phyloP scores from a whole-genome alignment of 805 yeast species.

The Yarrowia yakushimensis region DNA sequence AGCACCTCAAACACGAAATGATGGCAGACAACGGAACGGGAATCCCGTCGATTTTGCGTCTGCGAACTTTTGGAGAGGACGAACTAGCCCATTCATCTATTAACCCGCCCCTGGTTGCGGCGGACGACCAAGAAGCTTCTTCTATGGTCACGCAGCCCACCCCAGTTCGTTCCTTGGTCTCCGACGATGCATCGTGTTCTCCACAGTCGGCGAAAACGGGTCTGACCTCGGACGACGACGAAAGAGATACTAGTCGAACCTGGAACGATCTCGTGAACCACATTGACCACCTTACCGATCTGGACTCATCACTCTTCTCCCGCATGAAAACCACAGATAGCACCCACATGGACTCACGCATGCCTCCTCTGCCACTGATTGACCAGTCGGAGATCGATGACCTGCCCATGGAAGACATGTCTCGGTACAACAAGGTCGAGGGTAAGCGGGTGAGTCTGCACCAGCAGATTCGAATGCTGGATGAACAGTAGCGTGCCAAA shows the following conservation, averaged over 20 bases:
- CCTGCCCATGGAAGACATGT: slow-evolving; percentile 23
- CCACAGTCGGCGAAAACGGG: slow-evolving; percentile 12
- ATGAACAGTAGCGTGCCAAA: slow-evolving; percentile 5
- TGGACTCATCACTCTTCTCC: not conserved
- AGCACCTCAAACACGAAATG: slow-evolving; percentile 17
- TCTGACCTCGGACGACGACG: slow-evolving; percentile 14
- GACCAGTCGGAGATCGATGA: slow-evolving; percentile 25
- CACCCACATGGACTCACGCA: not conserved
- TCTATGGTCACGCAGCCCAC: not conserved
- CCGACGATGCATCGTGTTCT: slow-evolving; percentile 4
- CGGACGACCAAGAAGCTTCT: not conserved
- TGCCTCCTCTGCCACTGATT: slow-evolving; percentile 1
- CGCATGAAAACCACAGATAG: slow-evolving; percentile 13
- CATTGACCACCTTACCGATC: slow-evolving; percentile 8
- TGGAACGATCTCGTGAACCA: slow-evolving; percentile 23
- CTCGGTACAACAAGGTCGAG: not conserved
- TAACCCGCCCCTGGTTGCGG: not conserved
- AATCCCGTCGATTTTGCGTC: not conserved
- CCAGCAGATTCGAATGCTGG: slow-evolving; percentile 24
- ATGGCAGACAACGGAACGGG: slow-evolving; percentile 2
- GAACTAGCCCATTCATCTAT: not conserved
- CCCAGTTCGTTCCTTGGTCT: not conserved
- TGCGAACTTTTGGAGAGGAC: slow-evolving; percentile 12
- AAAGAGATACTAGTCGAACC: not conserved
- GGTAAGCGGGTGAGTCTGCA: not conserved